Evolutionary conservation across 73 alveolate genomes (phyloP).

Genomic region (Paramecium tetraurelia): DNA sequence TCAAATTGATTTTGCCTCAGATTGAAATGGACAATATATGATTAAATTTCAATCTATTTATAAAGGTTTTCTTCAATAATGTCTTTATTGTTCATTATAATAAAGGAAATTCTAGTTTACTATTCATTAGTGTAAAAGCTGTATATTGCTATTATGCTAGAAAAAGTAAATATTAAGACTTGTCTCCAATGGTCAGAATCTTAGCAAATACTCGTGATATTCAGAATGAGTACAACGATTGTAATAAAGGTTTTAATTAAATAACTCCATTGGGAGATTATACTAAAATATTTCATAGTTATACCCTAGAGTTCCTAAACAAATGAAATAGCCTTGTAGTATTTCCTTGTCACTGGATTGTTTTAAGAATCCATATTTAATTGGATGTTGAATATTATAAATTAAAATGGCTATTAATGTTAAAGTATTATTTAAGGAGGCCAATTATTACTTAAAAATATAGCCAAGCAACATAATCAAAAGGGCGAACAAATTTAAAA

Average conservation of each 20-base stretch:
- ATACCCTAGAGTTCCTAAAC: neutral
- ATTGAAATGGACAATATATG: neutral
- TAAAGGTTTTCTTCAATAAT: neutral
- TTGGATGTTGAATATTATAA: neutral
- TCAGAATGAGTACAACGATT: neutral
- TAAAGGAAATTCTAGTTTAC: neutral
- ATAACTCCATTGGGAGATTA: neutral
- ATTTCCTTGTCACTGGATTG: neutral
- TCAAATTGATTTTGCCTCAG: neutral
- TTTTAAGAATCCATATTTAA: neutral
- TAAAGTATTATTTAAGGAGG: neutral
- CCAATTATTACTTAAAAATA: neutral
- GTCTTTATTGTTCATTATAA: neutral
- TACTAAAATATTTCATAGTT: neutral
- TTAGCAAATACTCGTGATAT: neutral
- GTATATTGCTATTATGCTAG: neutral
- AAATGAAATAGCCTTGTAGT: neutral
- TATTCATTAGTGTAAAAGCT: neutral
- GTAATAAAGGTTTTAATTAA: neutral
- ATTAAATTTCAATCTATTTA: neutral
- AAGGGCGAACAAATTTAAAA: neutral
- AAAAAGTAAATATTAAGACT: neutral
- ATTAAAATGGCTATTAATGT: neutral
- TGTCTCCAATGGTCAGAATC: neutral
- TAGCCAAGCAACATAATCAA: neutral